These are phyloP conservation scores for Populus alba DNA, from an alignment of 345 rosid species.

Conservation along the genomic window DNA sequence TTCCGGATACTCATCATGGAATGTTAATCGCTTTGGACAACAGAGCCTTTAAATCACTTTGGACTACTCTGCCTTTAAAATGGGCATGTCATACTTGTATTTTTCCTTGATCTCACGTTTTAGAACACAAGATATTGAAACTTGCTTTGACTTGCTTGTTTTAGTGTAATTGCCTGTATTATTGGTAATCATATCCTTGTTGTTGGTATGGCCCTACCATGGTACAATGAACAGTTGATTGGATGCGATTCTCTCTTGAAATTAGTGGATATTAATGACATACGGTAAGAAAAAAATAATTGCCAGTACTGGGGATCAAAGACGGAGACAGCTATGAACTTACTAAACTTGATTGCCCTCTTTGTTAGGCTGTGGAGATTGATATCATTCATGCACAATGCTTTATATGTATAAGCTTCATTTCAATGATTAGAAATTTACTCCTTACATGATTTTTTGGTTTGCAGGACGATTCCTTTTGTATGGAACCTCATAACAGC, in stretches of 20 bases:
- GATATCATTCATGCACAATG: not conserved
- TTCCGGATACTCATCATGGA: not conserved
- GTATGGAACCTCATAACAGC: conserved; percentile 92
- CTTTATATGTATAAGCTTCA: conserved; percentile 1
- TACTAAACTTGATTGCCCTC: not conserved
- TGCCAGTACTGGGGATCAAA: not conserved
- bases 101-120: not conserved
- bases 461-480: conserved; percentile 89
- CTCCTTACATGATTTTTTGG: conserved; percentile 5
- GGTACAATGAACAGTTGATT: not conserved
- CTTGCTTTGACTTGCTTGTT: not conserved
- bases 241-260: not conserved
- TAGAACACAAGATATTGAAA: not conserved
- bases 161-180: not conserved
- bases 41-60: not conserved
- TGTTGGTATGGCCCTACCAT: not conserved
- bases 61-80: not conserved
- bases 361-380: not conserved
- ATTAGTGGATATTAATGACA: not conserved
- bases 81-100: not conserved
- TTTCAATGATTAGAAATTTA: not conserved
- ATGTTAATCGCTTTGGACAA: not conserved
- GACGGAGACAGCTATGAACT: not conserved
- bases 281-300: not conserved
- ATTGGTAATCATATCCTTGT: not conserved